These are phyloP conservation scores for Fonsecaea monophora DNA, from an alignment of 2,329 filamentous ascomycete species.

Conservation along the genomic window DNA sequence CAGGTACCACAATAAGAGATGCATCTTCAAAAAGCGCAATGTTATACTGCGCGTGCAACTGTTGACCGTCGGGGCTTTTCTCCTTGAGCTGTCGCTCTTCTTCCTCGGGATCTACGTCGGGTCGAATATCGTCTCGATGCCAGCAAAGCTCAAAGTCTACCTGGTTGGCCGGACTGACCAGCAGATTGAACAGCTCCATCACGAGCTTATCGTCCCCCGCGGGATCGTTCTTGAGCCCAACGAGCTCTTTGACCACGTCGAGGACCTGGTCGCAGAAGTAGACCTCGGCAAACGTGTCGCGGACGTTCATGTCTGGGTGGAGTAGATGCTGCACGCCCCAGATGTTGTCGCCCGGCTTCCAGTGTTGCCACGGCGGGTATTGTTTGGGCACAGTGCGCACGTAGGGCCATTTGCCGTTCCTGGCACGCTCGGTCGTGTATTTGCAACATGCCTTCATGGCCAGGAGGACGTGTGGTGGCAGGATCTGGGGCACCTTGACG, in stretches of 20 bases:
- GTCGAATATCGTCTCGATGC: conserved; percentile 83
- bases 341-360: conserved; percentile 68
- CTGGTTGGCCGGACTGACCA: conserved; percentile 70
- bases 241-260: conserved; percentile 67
- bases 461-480: conserved; percentile 63
- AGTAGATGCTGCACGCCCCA: conserved; percentile 90
- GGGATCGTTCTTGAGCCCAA: conserved; percentile 52
- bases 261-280: conserved; percentile 77
- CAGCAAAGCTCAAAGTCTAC: conserved; percentile 76
- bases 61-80: conserved; percentile 55
- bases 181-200: conserved; percentile 87
- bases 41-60: conserved; percentile 86
- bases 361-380: conserved; percentile 82
- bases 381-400: conserved; percentile 87
- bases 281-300: conserved; percentile 66
- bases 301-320: conserved; percentile 69
- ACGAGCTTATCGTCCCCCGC: conserved; percentile 68
- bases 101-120: conserved; percentile 69
- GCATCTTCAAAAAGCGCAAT: conserved; percentile 78
- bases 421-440: conserved; percentile 66
- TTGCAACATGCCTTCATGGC: conserved; percentile 66
- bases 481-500: conserved; percentile 71
- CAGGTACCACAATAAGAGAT: conserved; percentile 77
- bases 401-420: conserved; percentile 77
- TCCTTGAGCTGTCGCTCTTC: conserved; percentile 67